These are phyloP conservation scores for Spergularia azorica DNA, from an alignment of 179 eudicot species.

Conservation along the genomic window DNA sequence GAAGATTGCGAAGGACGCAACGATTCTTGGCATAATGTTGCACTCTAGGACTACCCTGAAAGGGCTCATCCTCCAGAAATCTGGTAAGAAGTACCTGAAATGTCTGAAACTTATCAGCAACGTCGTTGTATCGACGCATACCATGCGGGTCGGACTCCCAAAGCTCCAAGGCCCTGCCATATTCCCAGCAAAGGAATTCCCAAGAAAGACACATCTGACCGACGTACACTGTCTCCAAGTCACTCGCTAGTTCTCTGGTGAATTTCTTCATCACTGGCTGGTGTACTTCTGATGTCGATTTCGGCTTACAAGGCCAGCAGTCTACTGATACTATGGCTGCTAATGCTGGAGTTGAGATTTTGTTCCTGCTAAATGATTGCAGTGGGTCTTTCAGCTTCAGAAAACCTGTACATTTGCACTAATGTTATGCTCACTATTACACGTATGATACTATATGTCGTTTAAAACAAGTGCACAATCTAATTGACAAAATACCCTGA, in stretches of 20 bases:
- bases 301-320: conserved; percentile 47
- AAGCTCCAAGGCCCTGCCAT: conserved; percentile 75
- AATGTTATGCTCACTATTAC: background rate
- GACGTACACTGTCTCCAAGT: conserved; percentile 81
- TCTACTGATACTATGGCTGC: conserved; percentile 55
- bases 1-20: conserved; percentile 66
- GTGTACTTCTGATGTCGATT: conserved; percentile 37
- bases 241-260: conserved; percentile 60
- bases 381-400: conserved; percentile 83
- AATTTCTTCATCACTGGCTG: conserved; percentile 66
- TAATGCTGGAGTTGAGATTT: conserved; percentile 41
- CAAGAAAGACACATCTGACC: conserved; percentile 99
- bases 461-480: too few relatives aligned
- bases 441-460: background rate
- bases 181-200: conserved; percentile 94
- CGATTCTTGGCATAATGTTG: conserved; percentile 72
- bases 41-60: conserved; percentile 69
- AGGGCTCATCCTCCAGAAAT: conserved; percentile 78
- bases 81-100: conserved; percentile 87
- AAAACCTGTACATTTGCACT: conserved; percentile 52
- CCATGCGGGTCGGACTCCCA: conserved; percentile 82
- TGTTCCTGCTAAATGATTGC: conserved; percentile 48
- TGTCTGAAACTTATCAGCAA: conserved; percentile 90
- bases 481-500: too few relatives aligned
- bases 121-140: conserved; percentile 57